phyloP scores from a whole-genome alignment of 192 early-diverging fungal genomes.

The Phlyctochytrium arcticum region DNA sequence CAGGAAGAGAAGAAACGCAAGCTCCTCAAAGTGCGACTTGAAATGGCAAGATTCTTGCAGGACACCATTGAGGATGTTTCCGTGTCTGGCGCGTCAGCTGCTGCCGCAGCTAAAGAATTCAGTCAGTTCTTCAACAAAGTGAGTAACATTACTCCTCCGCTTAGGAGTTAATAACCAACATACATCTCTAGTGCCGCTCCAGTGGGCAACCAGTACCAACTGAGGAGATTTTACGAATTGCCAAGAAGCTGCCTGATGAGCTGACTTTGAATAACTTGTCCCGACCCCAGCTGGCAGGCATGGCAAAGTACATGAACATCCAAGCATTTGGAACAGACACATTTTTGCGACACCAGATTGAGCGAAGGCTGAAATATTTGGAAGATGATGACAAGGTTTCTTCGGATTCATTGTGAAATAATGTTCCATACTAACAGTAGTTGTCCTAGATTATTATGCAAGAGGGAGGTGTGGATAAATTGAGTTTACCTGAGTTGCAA shows the following conservation, averaged over 20 bases:
- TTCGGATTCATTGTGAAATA: background rate
- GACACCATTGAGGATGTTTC: conserved; percentile 89
- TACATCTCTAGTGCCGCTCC: conserved; percentile 14
- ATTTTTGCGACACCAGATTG: conserved; percentile 89
- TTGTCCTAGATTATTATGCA: conserved; percentile 47
- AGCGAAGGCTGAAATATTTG: conserved; percentile 79
- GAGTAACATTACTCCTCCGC: conserved; percentile 2
- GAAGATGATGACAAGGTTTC: conserved; percentile 79
- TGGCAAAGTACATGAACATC: conserved; percentile 93
- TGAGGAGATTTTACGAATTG: conserved; percentile 75
- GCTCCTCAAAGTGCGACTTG: conserved; percentile 83
- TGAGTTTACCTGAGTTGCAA: conserved; percentile 86
- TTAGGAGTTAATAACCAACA: background rate
- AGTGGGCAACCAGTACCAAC: conserved; percentile 76
- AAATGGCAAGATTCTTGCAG: conserved; percentile 94
- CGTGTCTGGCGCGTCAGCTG: conserved; percentile 47
- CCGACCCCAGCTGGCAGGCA: conserved; percentile 89
- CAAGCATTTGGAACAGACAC: conserved; percentile 98
- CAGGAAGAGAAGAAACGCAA: conserved; percentile 94
- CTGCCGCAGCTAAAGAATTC: conserved; percentile 62
- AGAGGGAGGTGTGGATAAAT: conserved; percentile 80
- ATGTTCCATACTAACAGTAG: background rate
- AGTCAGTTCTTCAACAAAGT: conserved; percentile 75
- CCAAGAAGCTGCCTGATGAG: conserved; percentile 90
- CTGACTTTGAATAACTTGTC: conserved; percentile 90